Conservation (phyloP, 139 green algal genomes). For the Deuterostichococcus epilithicus region DNA sequence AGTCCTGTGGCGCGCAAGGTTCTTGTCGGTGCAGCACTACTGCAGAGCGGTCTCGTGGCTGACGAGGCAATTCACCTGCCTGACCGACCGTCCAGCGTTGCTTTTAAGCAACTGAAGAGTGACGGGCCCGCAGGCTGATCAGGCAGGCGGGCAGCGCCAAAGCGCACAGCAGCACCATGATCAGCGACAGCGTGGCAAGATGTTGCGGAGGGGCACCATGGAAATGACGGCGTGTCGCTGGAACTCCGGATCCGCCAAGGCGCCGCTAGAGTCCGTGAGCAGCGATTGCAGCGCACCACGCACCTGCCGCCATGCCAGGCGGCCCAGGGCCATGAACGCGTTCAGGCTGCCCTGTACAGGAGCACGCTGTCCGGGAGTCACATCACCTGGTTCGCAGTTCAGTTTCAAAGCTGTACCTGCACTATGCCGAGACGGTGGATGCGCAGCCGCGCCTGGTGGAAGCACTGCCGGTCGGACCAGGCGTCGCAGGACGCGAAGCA, state of each 20-base stretch:
- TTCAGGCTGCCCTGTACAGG: slow-evolving; percentile 69
- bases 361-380: neutral
- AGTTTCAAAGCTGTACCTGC: slow-evolving; percentile 1
- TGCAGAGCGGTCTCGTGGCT: no score
- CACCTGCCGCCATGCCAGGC: slow-evolving; percentile 62
- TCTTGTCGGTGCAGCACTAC: no score
- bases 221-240: slow-evolving; percentile 41
- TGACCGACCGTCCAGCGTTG: no score
- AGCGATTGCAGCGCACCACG: slow-evolving; percentile 53
- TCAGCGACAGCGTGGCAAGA: no score
- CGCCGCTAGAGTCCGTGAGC: slow-evolving; percentile 45
- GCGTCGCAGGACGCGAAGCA: slow-evolving; percentile 32
- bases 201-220: slow-evolving; percentile 12
- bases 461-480: slow-evolving; percentile 6
- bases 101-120: no score
- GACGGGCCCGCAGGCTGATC: no score
- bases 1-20: no score
- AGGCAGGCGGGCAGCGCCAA: no score
- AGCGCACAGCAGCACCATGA: no score
- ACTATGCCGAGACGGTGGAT: slow-evolving; percentile 8
- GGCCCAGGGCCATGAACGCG: slow-evolving; percentile 77
- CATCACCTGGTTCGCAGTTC: neutral
- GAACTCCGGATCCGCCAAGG: slow-evolving; percentile 54
- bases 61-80: no score
- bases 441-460: slow-evolving; percentile 24